Conservation (phyloP, 768 basidiomycete genomes). For the Podaxis carcinomalis region DNA sequence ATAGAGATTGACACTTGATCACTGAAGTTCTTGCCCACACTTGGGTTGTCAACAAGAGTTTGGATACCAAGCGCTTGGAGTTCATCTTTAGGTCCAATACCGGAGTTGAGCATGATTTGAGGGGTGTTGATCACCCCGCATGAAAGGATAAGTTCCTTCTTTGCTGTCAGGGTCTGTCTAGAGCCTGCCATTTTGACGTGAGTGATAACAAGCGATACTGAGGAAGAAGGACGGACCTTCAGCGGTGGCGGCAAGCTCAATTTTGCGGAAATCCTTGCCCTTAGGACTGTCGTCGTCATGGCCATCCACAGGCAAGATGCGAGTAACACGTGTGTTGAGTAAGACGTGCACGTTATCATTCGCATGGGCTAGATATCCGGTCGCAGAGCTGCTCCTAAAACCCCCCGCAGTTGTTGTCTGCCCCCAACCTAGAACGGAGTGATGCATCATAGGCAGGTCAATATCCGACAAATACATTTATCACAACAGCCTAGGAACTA, state of each 20-base stretch:
- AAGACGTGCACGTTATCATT: slow-evolving; percentile 25
- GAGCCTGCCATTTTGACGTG: not conserved
- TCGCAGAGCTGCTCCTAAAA: slow-evolving; percentile 21
- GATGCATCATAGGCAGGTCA: not conserved
- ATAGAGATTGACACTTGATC: slow-evolving; percentile 20
- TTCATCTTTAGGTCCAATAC: slow-evolving; percentile 24
- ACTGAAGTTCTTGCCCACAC: slow-evolving; percentile 15
- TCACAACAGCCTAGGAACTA: slow-evolving; percentile 1
- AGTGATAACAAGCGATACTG: not conserved
- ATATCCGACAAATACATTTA: not conserved
- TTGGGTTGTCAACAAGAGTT: slow-evolving; percentile 12
- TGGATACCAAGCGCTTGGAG: slow-evolving; percentile 18
- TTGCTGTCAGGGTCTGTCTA: slow-evolving; percentile 18
- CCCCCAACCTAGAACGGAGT: slow-evolving; percentile 14
- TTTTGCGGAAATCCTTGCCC: not conserved
- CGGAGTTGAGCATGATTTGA: slow-evolving; percentile 26
- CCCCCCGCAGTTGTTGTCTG: slow-evolving; percentile 19
- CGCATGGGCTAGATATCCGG: slow-evolving; percentile 16
- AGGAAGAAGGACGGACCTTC: not conserved
- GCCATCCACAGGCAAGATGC: slow-evolving; percentile 19
- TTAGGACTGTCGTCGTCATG: slow-evolving; percentile 15
- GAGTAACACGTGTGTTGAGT: slow-evolving; percentile 1
- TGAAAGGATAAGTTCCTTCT: slow-evolving; percentile 31
- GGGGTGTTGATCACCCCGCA: slow-evolving; percentile 29
- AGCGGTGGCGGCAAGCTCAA: not conserved